phyloP scores from a whole-genome alignment of 441 rosid species.

The Eutrema salsugineum region DNA sequence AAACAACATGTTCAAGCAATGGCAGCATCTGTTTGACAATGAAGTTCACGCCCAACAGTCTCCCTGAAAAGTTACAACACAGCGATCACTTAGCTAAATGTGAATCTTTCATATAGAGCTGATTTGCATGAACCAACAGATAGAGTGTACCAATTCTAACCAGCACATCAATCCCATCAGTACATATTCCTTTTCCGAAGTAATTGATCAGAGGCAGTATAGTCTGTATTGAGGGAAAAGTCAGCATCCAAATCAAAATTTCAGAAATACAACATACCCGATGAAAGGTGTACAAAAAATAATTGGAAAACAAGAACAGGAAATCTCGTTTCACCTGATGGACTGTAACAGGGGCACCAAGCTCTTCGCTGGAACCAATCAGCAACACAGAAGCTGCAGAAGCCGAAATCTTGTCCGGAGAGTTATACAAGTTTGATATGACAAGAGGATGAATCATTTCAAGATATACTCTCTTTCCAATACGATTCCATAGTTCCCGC shows the following conservation, averaged over 20 bases:
- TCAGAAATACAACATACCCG: constrained; percentile 5
- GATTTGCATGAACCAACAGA: constrained; percentile 34
- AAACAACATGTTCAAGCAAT: constrained; percentile 72
- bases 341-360: constrained; percentile 82
- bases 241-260: constrained; percentile 22
- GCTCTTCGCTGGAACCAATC: constrained; percentile 94
- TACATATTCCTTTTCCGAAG: constrained; percentile 89
- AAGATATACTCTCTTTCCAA: constrained; percentile 82
- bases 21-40: constrained; percentile 86
- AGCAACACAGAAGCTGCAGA: constrained; percentile 92
- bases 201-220: constrained; percentile 84
- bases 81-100: constrained; percentile 27
- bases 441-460: constrained; percentile 74
- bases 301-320: constrained; percentile 2
- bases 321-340: constrained; percentile 62
- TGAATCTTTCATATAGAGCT: constrained; percentile 21
- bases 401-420: constrained; percentile 80
- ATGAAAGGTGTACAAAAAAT: background rate
- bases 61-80: constrained; percentile 55
- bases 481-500: constrained; percentile 77
- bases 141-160: constrained; percentile 84
- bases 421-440: constrained; percentile 70
- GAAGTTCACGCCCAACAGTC: constrained; percentile 73
- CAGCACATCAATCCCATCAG: constrained; percentile 92
- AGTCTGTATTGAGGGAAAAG: constrained; percentile 53